These are phyloP conservation scores for Solanum microdontum DNA, from an alignment of 257 asterid species.

Conservation along the genomic window DNA sequence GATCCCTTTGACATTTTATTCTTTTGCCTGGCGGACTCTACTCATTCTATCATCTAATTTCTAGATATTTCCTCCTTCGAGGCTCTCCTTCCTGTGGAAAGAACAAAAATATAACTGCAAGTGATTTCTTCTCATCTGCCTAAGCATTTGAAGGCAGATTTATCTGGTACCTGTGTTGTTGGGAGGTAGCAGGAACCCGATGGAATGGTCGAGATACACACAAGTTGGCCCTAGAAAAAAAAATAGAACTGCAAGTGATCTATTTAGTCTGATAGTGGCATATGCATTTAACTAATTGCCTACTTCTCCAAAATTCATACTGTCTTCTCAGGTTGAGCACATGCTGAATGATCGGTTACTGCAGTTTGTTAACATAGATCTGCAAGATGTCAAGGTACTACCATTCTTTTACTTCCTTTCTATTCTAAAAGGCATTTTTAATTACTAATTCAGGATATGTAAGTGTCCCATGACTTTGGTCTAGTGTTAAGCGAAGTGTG, in stretches of 20 bases:
- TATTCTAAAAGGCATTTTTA: neutral
- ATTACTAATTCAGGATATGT: neutral
- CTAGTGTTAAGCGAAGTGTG: neutral
- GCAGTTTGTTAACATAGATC: constrained; percentile 87
- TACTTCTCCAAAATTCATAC: constrained; percentile 5
- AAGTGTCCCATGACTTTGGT: neutral
- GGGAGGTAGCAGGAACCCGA: neutral
- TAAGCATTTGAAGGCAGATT: neutral
- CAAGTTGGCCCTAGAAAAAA: neutral
- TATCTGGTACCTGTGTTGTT: neutral
- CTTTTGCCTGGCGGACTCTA: neutral
- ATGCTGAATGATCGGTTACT: constrained; percentile 81
- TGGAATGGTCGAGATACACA: neutral
- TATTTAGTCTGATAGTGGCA: neutral
- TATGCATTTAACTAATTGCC: neutral
- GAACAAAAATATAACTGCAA: neutral
- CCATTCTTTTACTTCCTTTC: constrained; percentile 1
- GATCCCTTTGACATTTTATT: neutral
- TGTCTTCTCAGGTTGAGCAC: constrained; percentile 74
- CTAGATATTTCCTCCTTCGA: neutral
- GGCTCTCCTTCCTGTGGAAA: neutral
- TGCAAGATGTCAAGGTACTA: constrained; percentile 95
- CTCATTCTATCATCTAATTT: neutral
- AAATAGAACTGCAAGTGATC: neutral
- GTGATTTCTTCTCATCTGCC: neutral